Base-by-base conservation (phyloP, 2,329 filamentous ascomycete species). In the Diplocarpon rosae region DNA sequence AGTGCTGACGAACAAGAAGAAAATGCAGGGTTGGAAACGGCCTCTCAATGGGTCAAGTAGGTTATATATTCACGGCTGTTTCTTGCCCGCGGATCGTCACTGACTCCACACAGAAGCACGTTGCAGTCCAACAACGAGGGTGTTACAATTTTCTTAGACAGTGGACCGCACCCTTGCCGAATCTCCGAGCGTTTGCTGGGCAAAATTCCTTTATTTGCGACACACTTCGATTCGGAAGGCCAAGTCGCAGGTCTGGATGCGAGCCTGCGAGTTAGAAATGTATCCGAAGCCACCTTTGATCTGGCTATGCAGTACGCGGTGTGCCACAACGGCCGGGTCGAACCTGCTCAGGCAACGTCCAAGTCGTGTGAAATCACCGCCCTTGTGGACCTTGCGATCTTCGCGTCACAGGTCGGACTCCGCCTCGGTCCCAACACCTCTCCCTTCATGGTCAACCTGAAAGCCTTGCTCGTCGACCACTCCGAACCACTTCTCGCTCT, bases 41-140 rank as follows among this genome's bases (percentile, higher is more conserved):
- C 45, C 7, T 34, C 20, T 6, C 30, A 42, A 17, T 43, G 36
- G 40, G 30, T 47, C 2, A 14, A 33, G 45, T 47, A 33, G 43
- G 45, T 32, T n/a, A 24, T n/a, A n/a, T n/a, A n/a, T 15, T 16
- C 15, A 5, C 2, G 33, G 5, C 33, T 15, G 2, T 35, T 5
- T 13, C 13, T 15, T 5, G 3, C 8, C 11, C 14, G 12, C 8
- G 5, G 29, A 36, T 31, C 5, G 11, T 32, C n/a, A 9, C 30
- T 32, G n/a, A 32, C 17, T 37, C n/a, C 5, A n/a, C 14, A 39
- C n/a, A 45, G 36, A 9, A 39, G 17, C 2, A 17, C 36, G 27
- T 10, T 44, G 14, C 31, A 45, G 12, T 10, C 15, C n/a, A 34
- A 43, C 1, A n/a, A 24, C 20, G 27, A 29, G 5, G 37, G 45